Evolutionary conservation across 176 grass and related monocot genomes (phyloP), one percentile per base, ranked within the genome.

Genomic region (Coix lacrymajobi): DNA sequence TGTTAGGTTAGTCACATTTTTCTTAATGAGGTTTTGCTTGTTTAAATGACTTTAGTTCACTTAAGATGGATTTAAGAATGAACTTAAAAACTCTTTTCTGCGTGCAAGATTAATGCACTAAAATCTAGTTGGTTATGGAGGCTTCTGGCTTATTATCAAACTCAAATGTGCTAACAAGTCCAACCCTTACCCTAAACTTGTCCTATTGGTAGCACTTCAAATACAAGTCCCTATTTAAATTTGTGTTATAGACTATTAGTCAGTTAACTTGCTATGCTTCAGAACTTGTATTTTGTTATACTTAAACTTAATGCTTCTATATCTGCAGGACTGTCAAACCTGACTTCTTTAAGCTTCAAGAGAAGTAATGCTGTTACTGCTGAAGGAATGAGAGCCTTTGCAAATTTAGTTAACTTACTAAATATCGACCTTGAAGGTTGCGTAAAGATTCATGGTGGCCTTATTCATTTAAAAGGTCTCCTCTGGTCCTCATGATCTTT

Each of bases 401-500:
- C 87, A 58, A 94, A 93, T 71, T 88, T 99, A 79, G n/a, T 90
- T 46, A 92, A 93, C 81, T 90, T 99, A 84, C 65, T 90, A 79
- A 96, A 88, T 77, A 87, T 99, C 30, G 93, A 99, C 78, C 91
- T 99, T 61, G 96, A 99, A 62, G 79, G 87, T 80, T 95, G 92
- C 86, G 81, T 82, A 73, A 89, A 86, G 38, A 93, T 96, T 86
- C 92, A 90, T 83, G 93, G 91, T 44, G 89, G 93, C 77, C 84
- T 96, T 51, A 44, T 93, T 92, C 89, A 96, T 90, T 52, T 99
- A 66, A 88, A 93, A 96, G 96, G 96, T 99, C 9, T 79, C 78
- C 3, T 30, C 82, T 69, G 14, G 46, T 20, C 70, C 15, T 49
- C 16, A 22, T 73, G 41, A 48, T 16, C 20, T 71, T 71, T 13